Base-by-base conservation (phyloP, 1,284 basidiomycete species). In the Ustilago loliicola region DNA sequence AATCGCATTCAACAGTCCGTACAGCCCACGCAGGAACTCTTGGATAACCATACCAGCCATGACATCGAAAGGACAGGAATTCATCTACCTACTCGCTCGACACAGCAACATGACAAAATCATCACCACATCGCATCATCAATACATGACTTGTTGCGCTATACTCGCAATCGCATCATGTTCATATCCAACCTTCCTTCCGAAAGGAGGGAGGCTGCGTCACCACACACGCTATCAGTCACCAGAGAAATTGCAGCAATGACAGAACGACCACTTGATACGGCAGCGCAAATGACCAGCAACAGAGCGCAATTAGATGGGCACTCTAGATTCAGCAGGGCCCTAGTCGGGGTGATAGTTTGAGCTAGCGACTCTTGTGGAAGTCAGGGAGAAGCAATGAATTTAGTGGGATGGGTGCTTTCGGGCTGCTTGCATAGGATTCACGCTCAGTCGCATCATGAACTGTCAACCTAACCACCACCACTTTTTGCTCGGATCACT, bases 391-490 rank as follows among this genome's bases (percentile, higher is more conserved):
- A 15, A 38, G 13, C 9, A 38, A 15, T 38, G 9, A 38, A 10
- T 15, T 34, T 34, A 7, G 32, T 34, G 32, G 32, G 17, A 11
- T 3, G 9, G 36, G 36, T 25, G 34, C 29, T 40, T 8, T 21
- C 53, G 25, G 34, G 53, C 53, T 55, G 36, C 53, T 55, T 34
- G 53, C 23, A 19, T 21, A 45, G 8, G 8, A 13, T 27, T 27
- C 23, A 0, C n/a, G 32, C 23, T 17, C 3, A 30, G 23, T 29
- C 38, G 32, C 34, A 19, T 21, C 8, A 17, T 21, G 40, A 40
- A 61, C 29, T 25, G 27, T 27, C 23, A 45, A 56, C 38, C 69
- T 72, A 50, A 66, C 59, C 63, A 52, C 23, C 61, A 54, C 17
- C 38, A 19, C 27, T n/a, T 45, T 19, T 13, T 27, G 30, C 47